Conservation (phyloP, 495 filamentous ascomycete species). For the Xylaria cubensis region DNA sequence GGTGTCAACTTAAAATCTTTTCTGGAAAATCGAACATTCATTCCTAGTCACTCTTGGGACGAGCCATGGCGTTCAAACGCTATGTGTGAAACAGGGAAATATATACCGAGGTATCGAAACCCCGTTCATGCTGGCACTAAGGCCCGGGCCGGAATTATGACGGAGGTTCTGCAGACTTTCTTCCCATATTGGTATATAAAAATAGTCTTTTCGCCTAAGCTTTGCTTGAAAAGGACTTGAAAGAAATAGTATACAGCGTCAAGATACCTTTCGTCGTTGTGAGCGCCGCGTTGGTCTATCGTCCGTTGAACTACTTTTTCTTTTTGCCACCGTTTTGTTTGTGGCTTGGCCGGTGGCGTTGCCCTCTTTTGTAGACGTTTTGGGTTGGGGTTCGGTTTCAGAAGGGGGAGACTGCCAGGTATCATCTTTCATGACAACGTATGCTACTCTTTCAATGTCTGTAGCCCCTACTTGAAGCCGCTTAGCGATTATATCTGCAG, state of each 20-base stretch:
- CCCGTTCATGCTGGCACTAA: neutral
- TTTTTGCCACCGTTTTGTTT: slow-evolving; percentile 37
- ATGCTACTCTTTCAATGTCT: slow-evolving; percentile 74
- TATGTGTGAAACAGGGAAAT: neutral
- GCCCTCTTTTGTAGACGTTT: slow-evolving; percentile 18
- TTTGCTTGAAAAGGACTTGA: neutral
- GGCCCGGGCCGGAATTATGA: neutral
- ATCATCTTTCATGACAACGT: slow-evolving; percentile 59
- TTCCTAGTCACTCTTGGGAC: neutral
- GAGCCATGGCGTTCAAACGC: neutral
- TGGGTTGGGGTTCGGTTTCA: slow-evolving; percentile 4
- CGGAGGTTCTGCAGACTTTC: neutral
- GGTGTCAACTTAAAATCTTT: neutral
- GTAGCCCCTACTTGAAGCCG: slow-evolving; percentile 61
- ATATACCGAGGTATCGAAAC: neutral
- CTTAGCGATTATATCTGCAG: slow-evolving; percentile 50
- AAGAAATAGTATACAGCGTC: slow-evolving; percentile 10
- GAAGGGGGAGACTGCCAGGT: slow-evolving; percentile 12
- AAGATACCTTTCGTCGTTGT: slow-evolving; percentile 34
- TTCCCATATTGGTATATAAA: neutral
- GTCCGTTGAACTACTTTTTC: slow-evolving; percentile 38
- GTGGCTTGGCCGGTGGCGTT: neutral
- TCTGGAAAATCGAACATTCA: neutral
- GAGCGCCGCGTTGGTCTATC: slow-evolving; percentile 32
- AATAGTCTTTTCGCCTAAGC: neutral